Base-by-base conservation (phyloP, 1,139 yeast genomes). In the Pichia inconspicua region DNA sequence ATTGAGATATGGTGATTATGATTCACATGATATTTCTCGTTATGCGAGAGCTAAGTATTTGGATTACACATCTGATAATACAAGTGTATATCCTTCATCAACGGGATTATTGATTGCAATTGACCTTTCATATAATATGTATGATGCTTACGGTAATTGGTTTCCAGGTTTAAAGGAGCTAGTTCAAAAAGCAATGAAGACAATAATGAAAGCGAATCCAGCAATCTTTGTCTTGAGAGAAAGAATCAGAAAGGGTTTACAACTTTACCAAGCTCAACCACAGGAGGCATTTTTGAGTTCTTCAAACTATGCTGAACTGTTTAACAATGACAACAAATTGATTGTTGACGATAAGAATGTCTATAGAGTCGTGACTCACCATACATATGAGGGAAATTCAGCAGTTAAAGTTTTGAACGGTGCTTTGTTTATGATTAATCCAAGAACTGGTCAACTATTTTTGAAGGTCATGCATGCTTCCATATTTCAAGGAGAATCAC, bases 131-230 rank as follows among this genome's bases (percentile, higher is more conserved):
- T 94, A 94, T 65, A 92, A 92, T 65, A 86, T 89, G 84, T 89
- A 87, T 62, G 97, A 89, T 65, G 92, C 95, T 0, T 94, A 88
- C 66, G 99, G 98, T 35, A 89, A 88, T 59, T 94, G 98, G 97
- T 86, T 92, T 69, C 92, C 95, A 4, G 97, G 97, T 1, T 70
- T 92, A 65, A 94, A 94, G 64, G 88, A 90, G 5, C 71, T 94
- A 60, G 73, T 92, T 70, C 95, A 86, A 61, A 88, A 84, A 61
- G 95, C 97, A 17, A 83, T 94, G 96, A 77, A 79, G 54, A 94
- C 94, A 48, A 86, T 94, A 44, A 87, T 90, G 96, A 89, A 87
- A 62, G 85, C 94, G 1, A 92, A 92, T 58, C 97, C 98, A 0
- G 96, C 98, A 0, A 66, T 94, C 45, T 86, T 83, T 63, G 97